These are phyloP conservation scores for Phytophthora podocarpi DNA, from an alignment of 352 stramenopile species.

Conservation along the genomic window DNA sequence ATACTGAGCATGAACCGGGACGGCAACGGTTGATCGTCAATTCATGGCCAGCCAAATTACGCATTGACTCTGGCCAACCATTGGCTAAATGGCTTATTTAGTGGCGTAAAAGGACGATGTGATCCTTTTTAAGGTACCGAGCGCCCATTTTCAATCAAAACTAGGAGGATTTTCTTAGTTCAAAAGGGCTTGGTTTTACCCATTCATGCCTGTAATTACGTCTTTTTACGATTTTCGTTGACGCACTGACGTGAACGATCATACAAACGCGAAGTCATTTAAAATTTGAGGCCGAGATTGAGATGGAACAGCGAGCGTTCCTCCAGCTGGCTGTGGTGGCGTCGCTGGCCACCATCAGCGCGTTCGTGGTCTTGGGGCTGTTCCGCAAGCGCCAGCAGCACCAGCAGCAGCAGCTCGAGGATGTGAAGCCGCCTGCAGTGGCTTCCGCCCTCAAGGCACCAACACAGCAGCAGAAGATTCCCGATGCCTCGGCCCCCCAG, in stretches of 20 bases:
- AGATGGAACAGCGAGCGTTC: slow-evolving; percentile 57
- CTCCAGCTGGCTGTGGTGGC: slow-evolving; percentile 75
- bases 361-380: slow-evolving; percentile 56
- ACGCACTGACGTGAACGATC: background rate
- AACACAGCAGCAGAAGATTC: slow-evolving; percentile 35
- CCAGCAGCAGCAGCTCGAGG: slow-evolving; percentile 25
- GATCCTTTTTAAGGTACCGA: background rate
- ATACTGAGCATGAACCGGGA: slow-evolving; percentile 10
- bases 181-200: too few relatives aligned
- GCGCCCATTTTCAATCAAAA: background rate
- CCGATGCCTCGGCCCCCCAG: slow-evolving; percentile 33
- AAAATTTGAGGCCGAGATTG: background rate
- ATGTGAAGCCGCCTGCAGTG: slow-evolving; percentile 40
- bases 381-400: slow-evolving; percentile 54
- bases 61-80: slow-evolving; percentile 7
- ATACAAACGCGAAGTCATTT: background rate
- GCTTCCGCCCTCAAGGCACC: slow-evolving; percentile 10
- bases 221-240: background rate
- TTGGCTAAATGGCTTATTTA: background rate
- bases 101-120: background rate
- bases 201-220: slow-evolving; percentile 1
- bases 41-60: slow-evolving; percentile 6
- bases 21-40: background rate
- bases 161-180: too few relatives aligned
- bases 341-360: slow-evolving; percentile 72